phyloP scores from a whole-genome alignment of 1,139 yeast species.

The Spencermartinsiella ligniputridi region DNA sequence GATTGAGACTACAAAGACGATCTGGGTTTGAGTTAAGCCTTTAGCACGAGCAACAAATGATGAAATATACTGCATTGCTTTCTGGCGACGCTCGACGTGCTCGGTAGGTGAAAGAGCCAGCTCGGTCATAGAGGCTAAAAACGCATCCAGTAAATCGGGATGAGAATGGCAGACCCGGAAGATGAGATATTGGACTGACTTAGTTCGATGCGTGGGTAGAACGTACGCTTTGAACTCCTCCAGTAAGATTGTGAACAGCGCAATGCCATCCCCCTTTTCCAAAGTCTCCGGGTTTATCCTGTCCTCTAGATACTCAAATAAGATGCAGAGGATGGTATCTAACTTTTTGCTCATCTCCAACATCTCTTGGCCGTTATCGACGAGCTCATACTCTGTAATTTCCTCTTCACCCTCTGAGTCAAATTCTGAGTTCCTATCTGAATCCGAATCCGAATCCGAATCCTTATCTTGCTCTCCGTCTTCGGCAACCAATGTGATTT shows the following conservation, averaged over 20 bases:
- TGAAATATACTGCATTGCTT: constrained; percentile 87
- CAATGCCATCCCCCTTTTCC: constrained; percentile 61
- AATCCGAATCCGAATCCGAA: constrained; percentile 17
- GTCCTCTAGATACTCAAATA: constrained; percentile 48
- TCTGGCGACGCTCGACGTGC: constrained; percentile 68
- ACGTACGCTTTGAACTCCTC: constrained; percentile 77
- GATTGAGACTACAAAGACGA: constrained; percentile 73
- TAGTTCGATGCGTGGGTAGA: constrained; percentile 88
- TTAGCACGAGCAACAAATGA: constrained; percentile 90
- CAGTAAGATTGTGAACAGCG: constrained; percentile 68
- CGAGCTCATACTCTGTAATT: constrained; percentile 36
- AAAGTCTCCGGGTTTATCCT: constrained; percentile 51
- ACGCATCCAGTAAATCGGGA: constrained; percentile 80
- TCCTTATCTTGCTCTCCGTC: constrained; percentile 22
- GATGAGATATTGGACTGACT: constrained; percentile 79
- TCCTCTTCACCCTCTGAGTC: constrained; percentile 28
- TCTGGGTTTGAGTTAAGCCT: constrained; percentile 62
- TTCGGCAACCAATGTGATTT: constrained; percentile 18
- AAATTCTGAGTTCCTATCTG: constrained; percentile 22
- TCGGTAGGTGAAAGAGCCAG: constrained; percentile 68
- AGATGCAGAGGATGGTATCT: constrained; percentile 57
- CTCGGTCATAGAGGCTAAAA: constrained; percentile 75
- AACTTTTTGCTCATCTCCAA: constrained; percentile 45
- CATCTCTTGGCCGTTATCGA: constrained; percentile 22
- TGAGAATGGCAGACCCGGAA: constrained; percentile 81